Evolutionary conservation across 768 basidiomycete species (phyloP), one percentile per base, ranked within the genome.

Genomic region (Tylopilus rubrobrunneus): DNA sequence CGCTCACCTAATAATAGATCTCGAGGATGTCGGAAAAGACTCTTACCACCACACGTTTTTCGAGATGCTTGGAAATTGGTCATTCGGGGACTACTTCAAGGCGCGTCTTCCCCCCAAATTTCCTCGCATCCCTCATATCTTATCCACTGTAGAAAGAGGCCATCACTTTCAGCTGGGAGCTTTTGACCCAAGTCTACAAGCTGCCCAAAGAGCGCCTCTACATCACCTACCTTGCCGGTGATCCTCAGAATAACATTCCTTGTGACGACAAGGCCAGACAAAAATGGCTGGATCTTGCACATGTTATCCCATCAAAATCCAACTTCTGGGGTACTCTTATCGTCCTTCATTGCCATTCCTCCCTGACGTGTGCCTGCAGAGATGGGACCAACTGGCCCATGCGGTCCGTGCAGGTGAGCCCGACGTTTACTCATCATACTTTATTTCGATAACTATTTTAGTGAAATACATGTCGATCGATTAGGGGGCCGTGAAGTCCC

Each of bases 1-100:
- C 33, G 36, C 48, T 56, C 45, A 68, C 41, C 41, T 27, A 23
- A 14, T 39, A 12, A 9, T 28, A 98, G 97, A 99, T 73, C 80
- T 99, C 53, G 97, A 99, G 68, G 97, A 99, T 72, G 97, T 99
- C 53, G 97, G 97, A 37, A 96, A 94, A 72, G 97, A 98, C 68
- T 95, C 93, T 2, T 98, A 98, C 70, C 96, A 98, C 65, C 90
- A 96, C 67, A 97, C 92, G 2, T 95, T 96, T 75, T 99, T 99
- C 66, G 97, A 99, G 74, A 99, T 99, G 97, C 74, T 99, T 58
- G 97, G 97, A 37, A 99, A 99, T 71, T 99, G 97, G 97, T 98
- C 95, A 5, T 99, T 98, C 62, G 97, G 97, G 0, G 95, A 99
- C 71, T 99, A 99, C 76, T 99, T 99, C 85, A 99, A 99, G 84